Base-by-base conservation (phyloP, 1,284 basidiomycete species). In the Microstroma glucosiphilum region DNA sequence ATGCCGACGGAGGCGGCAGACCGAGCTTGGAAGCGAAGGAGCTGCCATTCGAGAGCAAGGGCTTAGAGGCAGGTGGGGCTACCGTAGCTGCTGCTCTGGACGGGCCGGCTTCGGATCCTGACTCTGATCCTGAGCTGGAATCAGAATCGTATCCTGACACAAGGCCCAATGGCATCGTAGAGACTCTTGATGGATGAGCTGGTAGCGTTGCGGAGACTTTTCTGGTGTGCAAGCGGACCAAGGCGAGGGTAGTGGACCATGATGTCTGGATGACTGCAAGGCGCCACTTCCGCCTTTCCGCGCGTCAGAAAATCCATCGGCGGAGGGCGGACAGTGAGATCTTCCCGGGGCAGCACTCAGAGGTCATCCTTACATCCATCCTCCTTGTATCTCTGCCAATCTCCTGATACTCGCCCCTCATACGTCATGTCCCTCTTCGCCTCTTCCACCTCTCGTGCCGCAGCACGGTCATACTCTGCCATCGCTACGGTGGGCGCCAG, bases 141-240 rank as follows among this genome's bases (percentile, higher is more conserved):
- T 62, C 60, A 13, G 60, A 62, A 42, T 62, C 60, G 43, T 62
- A 62, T 6, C 60, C 60, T 40, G 54, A 58, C 23, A 62, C 60
- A 19, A 62, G 56, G 1, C 57, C 46, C 7, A 23, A 7, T 12
- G 46, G n/a, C 46, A 49, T 19, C 46, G 4, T 23, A 49, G n/a
- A 49, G 46, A 37, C n/a, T 37, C 30, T 37, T 3, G 30, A 37
- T 37, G 3, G 30, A 4, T 37, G 4, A 37, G 30, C 3, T 37
- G 3, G 30, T 37, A 37, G 3, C 30, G 4, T 37, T 37, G 30
- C 9, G 30, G 30, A 37, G 30, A 37, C n/a, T 37, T 3, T 37
- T 37, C 30, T 37, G 30, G 30, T 37, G 9, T 3, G 30, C 30
- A 37, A 37, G 30, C 30, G 30, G 30, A 37, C 9, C 30, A 9